Conservation (phyloP, 2,329 filamentous ascomycete genomes). For the Fusarium multiceps region DNA sequence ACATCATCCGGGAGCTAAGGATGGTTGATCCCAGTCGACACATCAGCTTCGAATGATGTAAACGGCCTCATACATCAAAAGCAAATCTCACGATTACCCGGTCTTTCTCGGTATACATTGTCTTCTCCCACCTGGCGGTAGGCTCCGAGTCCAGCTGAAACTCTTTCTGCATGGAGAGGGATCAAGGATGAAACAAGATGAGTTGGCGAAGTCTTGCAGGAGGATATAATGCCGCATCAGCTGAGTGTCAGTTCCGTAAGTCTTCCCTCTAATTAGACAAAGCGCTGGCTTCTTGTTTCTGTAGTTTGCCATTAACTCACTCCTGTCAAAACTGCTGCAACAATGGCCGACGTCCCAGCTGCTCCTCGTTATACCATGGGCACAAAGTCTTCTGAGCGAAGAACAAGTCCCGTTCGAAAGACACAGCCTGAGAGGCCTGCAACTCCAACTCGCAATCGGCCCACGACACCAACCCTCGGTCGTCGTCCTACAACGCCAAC, state of each 20-base stretch:
- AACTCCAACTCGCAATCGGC: constrained; percentile 31
- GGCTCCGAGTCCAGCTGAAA: background rate
- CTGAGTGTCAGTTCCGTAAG: background rate
- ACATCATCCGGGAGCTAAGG: constrained; percentile 21
- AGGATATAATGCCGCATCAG: constrained; percentile 10
- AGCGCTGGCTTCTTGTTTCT: background rate
- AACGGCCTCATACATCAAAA: background rate
- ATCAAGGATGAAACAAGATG: background rate
- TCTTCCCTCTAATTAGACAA: background rate
- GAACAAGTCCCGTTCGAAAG: constrained; percentile 37
- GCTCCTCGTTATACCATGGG: constrained; percentile 42
- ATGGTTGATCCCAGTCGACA: background rate
- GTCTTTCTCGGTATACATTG: constrained; percentile 1
- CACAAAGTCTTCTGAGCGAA: constrained; percentile 35
- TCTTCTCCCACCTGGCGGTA: background rate
- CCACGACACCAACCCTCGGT: constrained; percentile 28
- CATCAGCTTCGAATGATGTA: background rate
- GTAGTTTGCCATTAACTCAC: background rate
- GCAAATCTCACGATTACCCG: constrained; percentile 2
- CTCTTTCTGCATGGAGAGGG: background rate
- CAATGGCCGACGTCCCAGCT: constrained; percentile 6
- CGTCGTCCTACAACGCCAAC: constrained; percentile 38
- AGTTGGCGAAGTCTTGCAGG: background rate
- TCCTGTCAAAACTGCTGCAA: background rate
- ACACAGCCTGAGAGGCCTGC: constrained; percentile 20